Evolutionary conservation across 352 stramenopile genomes (phyloP).

Genomic region (Phytophthora pseudosyringae): DNA sequence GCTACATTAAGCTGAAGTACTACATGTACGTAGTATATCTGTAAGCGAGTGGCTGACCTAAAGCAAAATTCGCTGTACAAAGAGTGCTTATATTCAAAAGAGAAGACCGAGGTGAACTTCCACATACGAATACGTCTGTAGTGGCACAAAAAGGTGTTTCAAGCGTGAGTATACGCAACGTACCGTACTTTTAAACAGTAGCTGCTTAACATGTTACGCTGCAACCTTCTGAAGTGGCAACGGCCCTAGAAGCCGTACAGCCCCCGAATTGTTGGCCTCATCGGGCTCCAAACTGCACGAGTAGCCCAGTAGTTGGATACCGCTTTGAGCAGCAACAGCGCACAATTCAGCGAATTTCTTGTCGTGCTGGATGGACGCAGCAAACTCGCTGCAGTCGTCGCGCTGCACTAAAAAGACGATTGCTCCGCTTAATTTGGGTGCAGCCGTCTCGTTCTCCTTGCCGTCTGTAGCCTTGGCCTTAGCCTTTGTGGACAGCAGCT

Average conservation of each 20-base stretch:
- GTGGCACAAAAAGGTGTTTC: too few relatives aligned
- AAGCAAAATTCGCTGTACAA: too few relatives aligned
- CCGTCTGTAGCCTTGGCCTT: slow-evolving; percentile 12
- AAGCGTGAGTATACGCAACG: background rate
- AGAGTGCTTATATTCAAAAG: too few relatives aligned
- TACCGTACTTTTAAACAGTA: background rate
- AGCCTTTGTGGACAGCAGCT: slow-evolving; percentile 45
- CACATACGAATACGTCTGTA: too few relatives aligned
- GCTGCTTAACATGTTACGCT: background rate
- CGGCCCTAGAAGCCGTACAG: slow-evolving; percentile 47
- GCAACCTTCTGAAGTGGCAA: slow-evolving; percentile 39
- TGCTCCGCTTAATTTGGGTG: slow-evolving; percentile 44
- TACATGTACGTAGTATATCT: too few relatives aligned
- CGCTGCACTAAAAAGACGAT: slow-evolving; percentile 86
- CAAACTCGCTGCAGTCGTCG: slow-evolving; percentile 75
- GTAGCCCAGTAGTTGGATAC: slow-evolving; percentile 76
- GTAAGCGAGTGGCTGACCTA: too few relatives aligned
- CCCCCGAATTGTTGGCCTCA: slow-evolving; percentile 37
- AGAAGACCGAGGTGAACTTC: too few relatives aligned
- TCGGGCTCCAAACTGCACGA: slow-evolving; percentile 58
- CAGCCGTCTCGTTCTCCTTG: slow-evolving; percentile 16
- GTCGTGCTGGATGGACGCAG: slow-evolving; percentile 70
- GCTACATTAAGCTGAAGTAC: too few relatives aligned
- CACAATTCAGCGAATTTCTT: slow-evolving; percentile 73
- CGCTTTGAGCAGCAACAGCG: slow-evolving; percentile 40